Conservation (phyloP, 1,284 basidiomycete species). For the Cystobasidiaceae sp. region DNA sequence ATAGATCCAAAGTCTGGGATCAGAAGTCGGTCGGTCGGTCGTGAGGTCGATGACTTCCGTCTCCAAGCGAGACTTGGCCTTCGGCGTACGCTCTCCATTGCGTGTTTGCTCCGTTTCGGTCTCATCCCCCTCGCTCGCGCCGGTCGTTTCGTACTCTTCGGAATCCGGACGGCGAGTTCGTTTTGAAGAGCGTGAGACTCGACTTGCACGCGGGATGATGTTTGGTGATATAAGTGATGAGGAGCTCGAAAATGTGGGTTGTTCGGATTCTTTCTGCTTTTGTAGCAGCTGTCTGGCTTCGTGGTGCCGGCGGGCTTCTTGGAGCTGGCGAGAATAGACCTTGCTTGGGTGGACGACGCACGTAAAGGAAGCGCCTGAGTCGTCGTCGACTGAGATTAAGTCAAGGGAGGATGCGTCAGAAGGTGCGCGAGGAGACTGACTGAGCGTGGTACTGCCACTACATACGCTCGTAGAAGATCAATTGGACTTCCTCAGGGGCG, state of each 20-base stretch:
- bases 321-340: conserved; percentile 3
- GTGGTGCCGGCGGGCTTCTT: not conserved
- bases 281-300: too few relatives aligned
- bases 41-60: not conserved
- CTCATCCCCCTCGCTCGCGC: too few relatives aligned
- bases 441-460: not conserved
- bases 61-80: not conserved
- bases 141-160: too few relatives aligned
- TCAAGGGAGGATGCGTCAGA: not conserved
- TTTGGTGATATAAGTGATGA: too few relatives aligned
- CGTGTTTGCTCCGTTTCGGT: too few relatives aligned
- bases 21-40: not conserved
- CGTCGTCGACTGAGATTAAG: conserved; percentile 17
- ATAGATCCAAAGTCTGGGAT: conserved; percentile 29
- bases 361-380: conserved; percentile 28
- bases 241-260: too few relatives aligned
- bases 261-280: too few relatives aligned
- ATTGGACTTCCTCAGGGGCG: not conserved
- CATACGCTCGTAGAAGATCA: conserved; percentile 26
- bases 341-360: conserved; percentile 17
- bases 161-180: too few relatives aligned
- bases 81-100: too few relatives aligned
- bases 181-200: too few relatives aligned
- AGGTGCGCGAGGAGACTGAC: not conserved
- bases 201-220: too few relatives aligned